Percentiles rank a stretch among this genome's conserved stretches.
phyloP scores from a whole-genome alignment of 176 grass and related monocot genomes.

The Neostapfia colusana region DNA sequence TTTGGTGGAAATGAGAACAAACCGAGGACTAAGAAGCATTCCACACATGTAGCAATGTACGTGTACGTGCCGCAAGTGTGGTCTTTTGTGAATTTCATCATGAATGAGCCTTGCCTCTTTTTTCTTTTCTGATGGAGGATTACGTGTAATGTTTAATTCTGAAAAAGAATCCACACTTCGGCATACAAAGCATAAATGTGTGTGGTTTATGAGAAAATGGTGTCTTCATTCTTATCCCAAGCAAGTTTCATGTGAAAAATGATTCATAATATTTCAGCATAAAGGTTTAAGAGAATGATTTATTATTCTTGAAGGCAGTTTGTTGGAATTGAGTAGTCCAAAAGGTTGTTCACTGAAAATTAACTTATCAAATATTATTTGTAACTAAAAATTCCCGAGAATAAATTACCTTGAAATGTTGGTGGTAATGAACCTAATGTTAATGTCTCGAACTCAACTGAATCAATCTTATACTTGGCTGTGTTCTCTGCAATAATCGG shows the following conservation, averaged over 20 bases:
- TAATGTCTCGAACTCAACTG: conserved; percentile 79
- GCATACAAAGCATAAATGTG: neutral
- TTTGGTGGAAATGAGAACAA: neutral
- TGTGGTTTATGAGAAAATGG: neutral
- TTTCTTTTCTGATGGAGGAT: neutral
- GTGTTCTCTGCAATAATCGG: conserved; percentile 88
- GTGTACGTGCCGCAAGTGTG: neutral
- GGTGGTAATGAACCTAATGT: conserved; percentile 77
- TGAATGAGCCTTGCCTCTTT: neutral
- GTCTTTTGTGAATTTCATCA: neutral
- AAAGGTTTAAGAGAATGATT: neutral
- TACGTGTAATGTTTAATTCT: neutral
- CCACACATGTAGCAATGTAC: neutral
- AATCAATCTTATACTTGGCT: conserved; percentile 82
- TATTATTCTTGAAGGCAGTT: neutral
- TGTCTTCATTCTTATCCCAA: neutral
- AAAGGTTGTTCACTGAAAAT: neutral
- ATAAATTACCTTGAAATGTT: conserved; percentile 65
- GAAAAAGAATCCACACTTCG: neutral
- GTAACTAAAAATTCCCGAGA: conserved; percentile 7
- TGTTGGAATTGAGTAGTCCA: conserved; percentile 1
- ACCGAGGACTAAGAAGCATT: neutral
- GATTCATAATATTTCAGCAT: neutral
- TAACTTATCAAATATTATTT: conserved; percentile 15
- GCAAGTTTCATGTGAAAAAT: conserved; percentile 3